A percentile compares a stretch with the other conserved stretches of the same genome.
Evolutionary conservation across 2,329 filamentous ascomycete species (phyloP).

Genomic region (Alternaria sp.): DNA sequence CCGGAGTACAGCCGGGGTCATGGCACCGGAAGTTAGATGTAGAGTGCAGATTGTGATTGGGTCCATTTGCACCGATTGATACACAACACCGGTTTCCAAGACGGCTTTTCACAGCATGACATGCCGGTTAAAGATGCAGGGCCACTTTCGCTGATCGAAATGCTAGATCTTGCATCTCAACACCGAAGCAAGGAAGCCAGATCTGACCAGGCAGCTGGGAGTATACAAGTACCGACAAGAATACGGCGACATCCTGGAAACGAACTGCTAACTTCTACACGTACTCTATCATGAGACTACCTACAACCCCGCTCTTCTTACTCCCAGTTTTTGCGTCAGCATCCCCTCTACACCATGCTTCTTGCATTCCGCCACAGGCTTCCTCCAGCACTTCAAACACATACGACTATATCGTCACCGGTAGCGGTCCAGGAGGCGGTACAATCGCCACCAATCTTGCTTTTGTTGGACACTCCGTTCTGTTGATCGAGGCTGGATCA

Average conservation of each 20-base stretch:
- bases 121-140: background rate
- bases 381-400: conserved; percentile 15
- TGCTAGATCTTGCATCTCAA: background rate
- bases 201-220: background rate
- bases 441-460: conserved; percentile 58
- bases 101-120: background rate
- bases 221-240: background rate
- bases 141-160: background rate
- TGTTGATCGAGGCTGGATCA: conserved; percentile 62
- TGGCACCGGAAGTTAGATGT: background rate
- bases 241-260: background rate
- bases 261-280: background rate
- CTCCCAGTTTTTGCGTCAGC: background rate
- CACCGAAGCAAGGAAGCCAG: background rate
- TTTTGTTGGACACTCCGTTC: conserved; percentile 60
- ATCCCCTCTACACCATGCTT: background rate
- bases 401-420: conserved; percentile 57
- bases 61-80: background rate
- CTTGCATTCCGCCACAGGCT: conserved; percentile 4
- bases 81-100: background rate
- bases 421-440: conserved; percentile 47
- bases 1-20: conserved; percentile 1
- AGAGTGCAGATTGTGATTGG: background rate
- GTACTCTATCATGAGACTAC: background rate
- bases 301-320: background rate